Percentiles rank a stretch among this genome's conserved stretches.
phyloP scores from a whole-genome alignment of 495 filamentous ascomycete genomes.

The Tetracladium marchalianum region DNA sequence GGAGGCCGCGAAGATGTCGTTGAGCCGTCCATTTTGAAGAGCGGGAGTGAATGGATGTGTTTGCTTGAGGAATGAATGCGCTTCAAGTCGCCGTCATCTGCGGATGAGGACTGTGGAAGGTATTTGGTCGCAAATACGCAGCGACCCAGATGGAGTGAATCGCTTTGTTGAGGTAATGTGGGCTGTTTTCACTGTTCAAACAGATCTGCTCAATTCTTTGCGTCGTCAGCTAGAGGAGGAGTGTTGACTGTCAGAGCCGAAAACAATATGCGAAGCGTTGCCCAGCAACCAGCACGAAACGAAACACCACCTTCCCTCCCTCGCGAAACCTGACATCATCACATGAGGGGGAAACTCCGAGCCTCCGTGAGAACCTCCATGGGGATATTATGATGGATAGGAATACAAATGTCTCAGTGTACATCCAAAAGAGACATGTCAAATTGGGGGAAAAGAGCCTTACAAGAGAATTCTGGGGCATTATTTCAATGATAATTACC shows the following conservation, averaged over 20 bases:
- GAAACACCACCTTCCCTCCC: no score
- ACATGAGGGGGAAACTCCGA: no score
- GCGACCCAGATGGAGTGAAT: conserved; percentile 1
- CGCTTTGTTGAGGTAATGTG: background rate
- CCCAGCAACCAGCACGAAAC: no score
- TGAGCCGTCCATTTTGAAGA: conserved; percentile 32
- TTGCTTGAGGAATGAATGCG: conserved; percentile 1
- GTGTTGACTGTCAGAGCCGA: background rate
- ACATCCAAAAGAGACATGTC: no score
- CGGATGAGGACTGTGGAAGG: background rate
- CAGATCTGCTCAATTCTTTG: background rate
- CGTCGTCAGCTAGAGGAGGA: background rate
- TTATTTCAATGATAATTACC: no score
- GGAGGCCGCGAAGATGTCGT: conserved; percentile 23
- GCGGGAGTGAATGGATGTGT: background rate
- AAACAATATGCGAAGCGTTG: background rate
- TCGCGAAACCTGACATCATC: no score
- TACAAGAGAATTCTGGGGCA: no score
- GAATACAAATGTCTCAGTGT: no score
- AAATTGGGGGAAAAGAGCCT: no score
- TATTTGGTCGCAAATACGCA: background rate
- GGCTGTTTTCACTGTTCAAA: background rate
- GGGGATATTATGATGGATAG: no score
- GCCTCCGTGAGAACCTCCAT: no score
- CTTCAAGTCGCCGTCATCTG: background rate